Base-by-base conservation (phyloP, 805 yeast genomes). In the Kuraishia cidri region DNA sequence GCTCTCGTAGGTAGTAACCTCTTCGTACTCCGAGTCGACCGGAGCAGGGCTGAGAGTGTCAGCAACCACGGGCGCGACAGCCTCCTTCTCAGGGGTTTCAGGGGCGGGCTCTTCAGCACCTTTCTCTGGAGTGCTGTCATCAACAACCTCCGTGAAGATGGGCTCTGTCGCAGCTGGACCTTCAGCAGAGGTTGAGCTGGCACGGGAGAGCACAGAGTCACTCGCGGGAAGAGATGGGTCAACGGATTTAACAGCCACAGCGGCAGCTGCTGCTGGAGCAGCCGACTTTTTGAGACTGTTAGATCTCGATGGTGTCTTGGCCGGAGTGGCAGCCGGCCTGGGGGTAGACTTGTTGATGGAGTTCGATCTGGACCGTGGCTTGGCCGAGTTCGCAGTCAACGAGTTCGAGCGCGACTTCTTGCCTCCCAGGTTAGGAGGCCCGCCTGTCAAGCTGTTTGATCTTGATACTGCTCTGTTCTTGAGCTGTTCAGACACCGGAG, bases 371-470 rank as follows among this genome's bases (percentile, higher is more conserved):
- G 48, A 41, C 29, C 29, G 26, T 18, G 37, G 23, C 18, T 17
- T 26, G 18, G 26, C 29, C 10, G 32, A 16, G 26, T 15, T 9
- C 15, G 14, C 26, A 5, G 38, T 37, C 3, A 42, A 25, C 4
- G 48, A 42, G 27, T 39, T 39, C n/a, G 46, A 37, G 34, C 46
- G 42, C 1, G 48, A 41, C 26, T 30, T 32, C 21, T 15, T 20
- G 19, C 20, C 29, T 10, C 66, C 69, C 35, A 55, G 21, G 26
- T 59, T 52, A 20, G 68, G 60, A 36, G 59, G 60, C 39, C 70
- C 68, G 8, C 66, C 69, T 27, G 65, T 62, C 36, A 54, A 47
- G 22, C 75, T 68, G 44, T 56, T 67, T 25, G 66, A 56, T 36
- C 60, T 59, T 36, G 66, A 64, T 14, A 44, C 48, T 32, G 44